Conservation (phyloP, 164 flowering plant species). For the Annona cherimola region DNA sequence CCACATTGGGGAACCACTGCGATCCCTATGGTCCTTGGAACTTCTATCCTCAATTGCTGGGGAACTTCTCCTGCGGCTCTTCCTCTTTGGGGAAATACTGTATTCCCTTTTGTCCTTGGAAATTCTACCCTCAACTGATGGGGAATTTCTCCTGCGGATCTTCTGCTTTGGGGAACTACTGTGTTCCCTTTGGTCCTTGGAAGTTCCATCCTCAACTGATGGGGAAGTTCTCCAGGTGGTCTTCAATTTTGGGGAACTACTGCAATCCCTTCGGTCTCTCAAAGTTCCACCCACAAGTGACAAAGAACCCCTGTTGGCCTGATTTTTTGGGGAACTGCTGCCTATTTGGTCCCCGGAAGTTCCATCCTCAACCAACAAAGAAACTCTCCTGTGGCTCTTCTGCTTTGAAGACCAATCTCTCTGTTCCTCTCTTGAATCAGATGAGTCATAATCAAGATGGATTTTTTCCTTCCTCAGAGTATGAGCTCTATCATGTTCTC, state of each 20-base stretch:
- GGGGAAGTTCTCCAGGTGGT: constrained; percentile 6
- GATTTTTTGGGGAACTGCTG: neutral
- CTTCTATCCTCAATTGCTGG: constrained; percentile 12
- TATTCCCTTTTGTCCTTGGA: neutral
- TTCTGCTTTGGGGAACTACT: constrained; percentile 12
- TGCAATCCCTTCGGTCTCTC: constrained; percentile 2
- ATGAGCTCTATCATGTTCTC: constrained; percentile 6
- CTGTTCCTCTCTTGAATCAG: constrained; percentile 4
- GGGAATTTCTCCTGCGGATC: constrained; percentile 4
- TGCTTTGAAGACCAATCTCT: constrained; percentile 4
- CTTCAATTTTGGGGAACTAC: constrained; percentile 11
- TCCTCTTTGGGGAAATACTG: constrained; percentile 1
- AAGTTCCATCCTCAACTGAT: constrained; percentile 11
- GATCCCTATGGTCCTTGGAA: constrained; percentile 1
- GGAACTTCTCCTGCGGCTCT: constrained; percentile 4
- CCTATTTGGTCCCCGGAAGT: neutral
- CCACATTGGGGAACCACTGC: constrained; percentile 9
- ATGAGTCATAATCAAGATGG: constrained; percentile 7
- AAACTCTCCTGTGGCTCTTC: constrained; percentile 6
- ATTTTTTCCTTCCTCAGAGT: neutral
- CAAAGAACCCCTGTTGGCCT: neutral
- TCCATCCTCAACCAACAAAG: constrained; percentile 11
- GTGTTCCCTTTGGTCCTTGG: neutral
- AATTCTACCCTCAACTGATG: constrained; percentile 12
- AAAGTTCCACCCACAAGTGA: constrained; percentile 11